These are phyloP conservation scores for Camelina sativa DNA, from an alignment of 345 rosid species.

Conservation along the genomic window DNA sequence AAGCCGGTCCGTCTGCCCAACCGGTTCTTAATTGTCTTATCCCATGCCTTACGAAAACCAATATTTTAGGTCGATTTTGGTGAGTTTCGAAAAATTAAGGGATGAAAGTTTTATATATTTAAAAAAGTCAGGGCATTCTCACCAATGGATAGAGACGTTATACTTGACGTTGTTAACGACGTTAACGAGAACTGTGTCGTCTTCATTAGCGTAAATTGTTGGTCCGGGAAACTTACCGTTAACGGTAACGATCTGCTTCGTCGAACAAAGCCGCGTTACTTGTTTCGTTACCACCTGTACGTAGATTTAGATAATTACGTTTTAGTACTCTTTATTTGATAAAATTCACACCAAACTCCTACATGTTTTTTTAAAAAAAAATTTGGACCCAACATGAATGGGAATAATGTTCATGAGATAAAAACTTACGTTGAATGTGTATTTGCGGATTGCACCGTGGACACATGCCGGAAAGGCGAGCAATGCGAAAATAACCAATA, in stretches of 20 bases:
- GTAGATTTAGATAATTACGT: neutral
- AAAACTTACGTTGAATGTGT: slow-evolving; percentile 44
- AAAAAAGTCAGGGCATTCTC: slow-evolving; percentile 12
- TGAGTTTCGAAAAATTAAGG: neutral
- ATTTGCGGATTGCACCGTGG: slow-evolving; percentile 43
- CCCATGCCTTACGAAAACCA: slow-evolving; percentile 70
- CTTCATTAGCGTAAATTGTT: slow-evolving; percentile 82
- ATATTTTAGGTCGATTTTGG: neutral
- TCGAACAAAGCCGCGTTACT: slow-evolving; percentile 43
- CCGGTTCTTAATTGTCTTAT: slow-evolving; percentile 73
- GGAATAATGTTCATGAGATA: neutral
- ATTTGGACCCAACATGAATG: neutral
- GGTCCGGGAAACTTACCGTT: slow-evolving; percentile 87
- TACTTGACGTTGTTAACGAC: slow-evolving; percentile 84
- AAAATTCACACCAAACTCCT: neutral
- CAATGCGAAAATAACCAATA: slow-evolving; percentile 36
- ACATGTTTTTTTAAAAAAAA: neutral
- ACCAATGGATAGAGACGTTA: slow-evolving; percentile 91
- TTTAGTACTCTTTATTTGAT: neutral
- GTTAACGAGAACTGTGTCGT: slow-evolving; percentile 70
- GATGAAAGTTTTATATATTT: neutral
- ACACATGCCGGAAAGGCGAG: slow-evolving; percentile 29
- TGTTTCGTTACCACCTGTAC: slow-evolving; percentile 43
- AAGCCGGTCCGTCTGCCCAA: slow-evolving; percentile 96
- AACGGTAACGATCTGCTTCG: slow-evolving; percentile 63